Percentiles rank a stretch among this genome's conserved stretches.
phyloP scores from a whole-genome alignment of 805 yeast genomes.

The Candida nonsorbophila region DNA sequence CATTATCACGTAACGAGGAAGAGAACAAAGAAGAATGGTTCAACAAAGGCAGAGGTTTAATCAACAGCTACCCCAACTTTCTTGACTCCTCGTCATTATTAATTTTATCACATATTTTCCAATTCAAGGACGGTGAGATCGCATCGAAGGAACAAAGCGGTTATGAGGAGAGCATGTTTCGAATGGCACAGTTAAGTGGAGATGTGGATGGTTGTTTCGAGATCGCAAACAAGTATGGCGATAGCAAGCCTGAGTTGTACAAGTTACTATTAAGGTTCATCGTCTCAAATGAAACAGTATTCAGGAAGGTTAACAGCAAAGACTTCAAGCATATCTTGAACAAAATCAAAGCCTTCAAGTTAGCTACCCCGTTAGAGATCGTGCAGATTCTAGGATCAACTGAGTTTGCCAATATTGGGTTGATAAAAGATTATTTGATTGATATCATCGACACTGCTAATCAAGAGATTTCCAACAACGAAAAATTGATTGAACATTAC shows the following conservation, averaged over 20 bases:
- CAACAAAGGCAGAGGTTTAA: slow-evolving; percentile 53
- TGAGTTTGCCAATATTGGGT: slow-evolving; percentile 60
- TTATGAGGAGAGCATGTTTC: slow-evolving; percentile 58
- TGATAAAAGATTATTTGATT: slow-evolving; percentile 63
- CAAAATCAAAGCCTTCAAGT: slow-evolving; percentile 44
- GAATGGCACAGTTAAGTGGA: slow-evolving; percentile 55
- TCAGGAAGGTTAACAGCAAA: slow-evolving; percentile 46
- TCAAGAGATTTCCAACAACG: slow-evolving; percentile 64
- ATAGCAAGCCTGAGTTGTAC: slow-evolving; percentile 58
- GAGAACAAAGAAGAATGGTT: slow-evolving; percentile 45
- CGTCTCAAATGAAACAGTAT: slow-evolving; percentile 49
- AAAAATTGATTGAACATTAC: slow-evolving; percentile 62
- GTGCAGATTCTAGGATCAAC: slow-evolving; percentile 57
- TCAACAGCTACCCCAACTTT: slow-evolving; percentile 40
- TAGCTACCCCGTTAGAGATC: slow-evolving; percentile 72
- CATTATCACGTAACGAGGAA: slow-evolving; percentile 42
- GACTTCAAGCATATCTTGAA: slow-evolving; percentile 46
- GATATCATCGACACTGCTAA: slow-evolving; percentile 55
- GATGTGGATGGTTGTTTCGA: slow-evolving; percentile 54
- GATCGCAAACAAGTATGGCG: slow-evolving; percentile 56
- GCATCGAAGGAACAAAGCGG: slow-evolving; percentile 34
- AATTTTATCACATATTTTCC: slow-evolving; percentile 53
- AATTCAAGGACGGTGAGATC: slow-evolving; percentile 46
- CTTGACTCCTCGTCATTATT: slow-evolving; percentile 54
- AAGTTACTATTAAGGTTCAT: slow-evolving; percentile 59